Evolutionary conservation across 257 asterid genomes (phyloP), one percentile per base, ranked within the genome.

Genomic region (Solanum virginianum): DNA sequence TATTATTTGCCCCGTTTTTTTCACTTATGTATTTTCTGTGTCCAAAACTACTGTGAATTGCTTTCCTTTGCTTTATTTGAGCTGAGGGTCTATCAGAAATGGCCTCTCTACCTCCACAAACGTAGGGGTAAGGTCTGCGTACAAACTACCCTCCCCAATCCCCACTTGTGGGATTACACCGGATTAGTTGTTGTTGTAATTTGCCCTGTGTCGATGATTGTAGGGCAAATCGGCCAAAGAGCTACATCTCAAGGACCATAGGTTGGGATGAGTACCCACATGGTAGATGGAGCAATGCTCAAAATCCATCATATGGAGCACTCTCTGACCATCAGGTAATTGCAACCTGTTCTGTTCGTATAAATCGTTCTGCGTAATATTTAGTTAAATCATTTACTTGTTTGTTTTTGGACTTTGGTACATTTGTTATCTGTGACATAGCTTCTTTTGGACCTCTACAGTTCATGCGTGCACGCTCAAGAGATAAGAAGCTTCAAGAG

Each of bases 161-260:
- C 65, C 26, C 26, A 57, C 65, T 20, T 20, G 13, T 57, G 65
- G 26, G 32, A 10, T 60, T 60, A n/a, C 68, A 10, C 32, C 5
- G 32, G 24, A 14, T 60, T 59, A 8, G 13, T 15, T 10, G 68
- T 59, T 60, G 32, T 60, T 60, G 68, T 74, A 5, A 59, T 36
- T 62, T 85, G 54, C 85, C 86, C 71, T 74, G 29, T 84, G 54
- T 71, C 49, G 65, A 84, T 87, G 24, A 60, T 86, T 63, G 81
- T 69, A 96, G 99, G 99, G 99, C 99, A 47, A 96, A 96, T 90
- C 98, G 99, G 89, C 99, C 99, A 36, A 96, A 96, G 89, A 96
- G 99, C 92, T 97, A 97, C 89, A 94, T 97, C 86, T 91, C 97
- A 54, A 94, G 99, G 86, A 97, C 99, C 84, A 63, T 90, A 79